Conservation (phyloP, 345 rosid genomes). For the Linum usitatissimum region DNA sequence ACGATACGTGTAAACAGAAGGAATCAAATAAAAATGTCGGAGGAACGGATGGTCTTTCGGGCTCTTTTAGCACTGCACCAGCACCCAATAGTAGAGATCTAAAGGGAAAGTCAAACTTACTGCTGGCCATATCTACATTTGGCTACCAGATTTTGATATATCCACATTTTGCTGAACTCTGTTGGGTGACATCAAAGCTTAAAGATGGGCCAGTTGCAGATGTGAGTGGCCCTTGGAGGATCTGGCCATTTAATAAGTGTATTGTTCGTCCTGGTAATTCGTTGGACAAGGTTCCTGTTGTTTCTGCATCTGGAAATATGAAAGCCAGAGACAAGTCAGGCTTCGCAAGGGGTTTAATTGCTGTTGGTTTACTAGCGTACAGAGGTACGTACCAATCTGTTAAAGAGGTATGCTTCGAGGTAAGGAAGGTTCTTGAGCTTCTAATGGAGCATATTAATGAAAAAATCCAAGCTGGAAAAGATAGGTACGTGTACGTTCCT, state of each 20-base stretch:
- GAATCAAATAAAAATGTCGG: constrained; percentile 22
- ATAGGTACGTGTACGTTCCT: constrained; percentile 56
- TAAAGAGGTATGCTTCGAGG: constrained; percentile 69
- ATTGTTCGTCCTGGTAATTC: constrained; percentile 52
- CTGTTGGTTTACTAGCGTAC: constrained; percentile 80
- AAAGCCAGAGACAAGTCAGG: constrained; percentile 57
- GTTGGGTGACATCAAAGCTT: constrained; percentile 92
- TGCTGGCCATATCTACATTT: constrained; percentile 59
- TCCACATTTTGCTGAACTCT: constrained; percentile 97
- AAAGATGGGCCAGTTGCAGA: constrained; percentile 86
- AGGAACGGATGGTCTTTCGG: constrained; percentile 24
- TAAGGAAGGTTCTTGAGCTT: constrained; percentile 83
- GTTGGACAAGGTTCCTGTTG: constrained; percentile 31
- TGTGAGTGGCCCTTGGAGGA: constrained; percentile 73
- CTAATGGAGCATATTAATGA: constrained; percentile 58
- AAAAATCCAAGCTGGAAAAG: constrained; percentile 76
- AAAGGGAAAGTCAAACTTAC: constrained; percentile 64
- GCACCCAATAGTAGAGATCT: constrained; percentile 35
- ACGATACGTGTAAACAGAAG: constrained; percentile 10
- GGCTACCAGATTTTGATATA: constrained; percentile 78
- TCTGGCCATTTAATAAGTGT: constrained; percentile 96
- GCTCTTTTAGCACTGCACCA: constrained; percentile 28
- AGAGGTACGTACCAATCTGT: constrained; percentile 61
- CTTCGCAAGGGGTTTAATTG: constrained; percentile 68
- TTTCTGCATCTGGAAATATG: constrained; percentile 34